These are phyloP conservation scores for Gloeostereum incarnatum DNA, from an alignment of 768 basidiomycete species.

Conservation along the genomic window DNA sequence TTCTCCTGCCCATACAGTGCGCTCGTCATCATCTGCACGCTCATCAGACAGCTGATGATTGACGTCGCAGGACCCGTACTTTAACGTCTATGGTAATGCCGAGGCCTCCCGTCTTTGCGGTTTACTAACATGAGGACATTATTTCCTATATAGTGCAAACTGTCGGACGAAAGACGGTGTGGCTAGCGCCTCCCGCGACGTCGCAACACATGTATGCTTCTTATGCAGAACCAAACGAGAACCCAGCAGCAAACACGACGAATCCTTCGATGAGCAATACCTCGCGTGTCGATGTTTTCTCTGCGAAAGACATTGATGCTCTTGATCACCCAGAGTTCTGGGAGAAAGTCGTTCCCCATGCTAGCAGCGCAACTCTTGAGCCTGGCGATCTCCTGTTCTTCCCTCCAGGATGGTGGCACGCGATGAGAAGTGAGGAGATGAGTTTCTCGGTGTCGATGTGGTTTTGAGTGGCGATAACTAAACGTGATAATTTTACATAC, in stretches of 20 bases:
- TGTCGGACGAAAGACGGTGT: slow-evolving; percentile 82
- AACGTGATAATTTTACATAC: too few relatives aligned
- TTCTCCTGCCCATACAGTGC: slow-evolving; percentile 84
- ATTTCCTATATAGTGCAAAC: slow-evolving; percentile 60
- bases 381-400: slow-evolving; percentile 87
- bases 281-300: slow-evolving; percentile 73
- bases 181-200: slow-evolving; percentile 72
- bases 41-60: slow-evolving; percentile 5
- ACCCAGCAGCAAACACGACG: slow-evolving; percentile 27
- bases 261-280: slow-evolving; percentile 69
- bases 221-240: slow-evolving; percentile 18
- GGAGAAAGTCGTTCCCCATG: slow-evolving; percentile 43
- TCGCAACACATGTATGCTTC: slow-evolving; percentile 54
- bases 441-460: slow-evolving; percentile 90
- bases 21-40: slow-evolving; percentile 8
- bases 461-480: too few relatives aligned
- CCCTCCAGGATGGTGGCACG: slow-evolving; percentile 94
- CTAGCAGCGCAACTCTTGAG: slow-evolving; percentile 52
- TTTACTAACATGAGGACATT: too few relatives aligned
- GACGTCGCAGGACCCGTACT: slow-evolving; percentile 73
- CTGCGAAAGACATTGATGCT: slow-evolving; percentile 13
- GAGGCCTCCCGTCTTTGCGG: too few relatives aligned
- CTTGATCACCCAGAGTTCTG: slow-evolving; percentile 42
- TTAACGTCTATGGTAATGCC: slow-evolving; percentile 73
- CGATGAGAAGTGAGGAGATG: slow-evolving; percentile 72